A percentile compares a stretch with the other conserved stretches of the same genome.
Conservation (phyloP, 208 protist species). For the Trypanosoma lewisi region DNA sequence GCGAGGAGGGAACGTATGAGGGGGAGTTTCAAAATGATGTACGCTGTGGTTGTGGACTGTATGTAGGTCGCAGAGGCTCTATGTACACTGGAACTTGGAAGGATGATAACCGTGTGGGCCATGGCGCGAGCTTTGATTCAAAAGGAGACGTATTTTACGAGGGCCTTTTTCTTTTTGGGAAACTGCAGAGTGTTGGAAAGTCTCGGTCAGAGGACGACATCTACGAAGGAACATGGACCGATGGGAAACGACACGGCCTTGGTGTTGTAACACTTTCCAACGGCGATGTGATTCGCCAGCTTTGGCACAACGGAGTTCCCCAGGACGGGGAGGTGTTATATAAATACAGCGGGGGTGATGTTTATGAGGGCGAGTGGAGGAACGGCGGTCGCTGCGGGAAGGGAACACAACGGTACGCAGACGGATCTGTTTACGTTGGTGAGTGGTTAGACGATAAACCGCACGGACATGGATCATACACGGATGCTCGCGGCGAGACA, state of each 20-base stretch:
- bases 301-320: conserved; percentile 71
- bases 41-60: conserved; percentile 64
- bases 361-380: conserved; percentile 83
- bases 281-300: conserved; percentile 68
- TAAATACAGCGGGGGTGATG: conserved; percentile 40
- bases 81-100: conserved; percentile 80
- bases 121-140: conserved; percentile 59
- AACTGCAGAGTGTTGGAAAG: conserved; percentile 52
- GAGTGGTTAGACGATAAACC: conserved; percentile 66
- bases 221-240: conserved; percentile 83
- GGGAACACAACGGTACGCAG: conserved; percentile 60
- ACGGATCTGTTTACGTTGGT: conserved; percentile 85
- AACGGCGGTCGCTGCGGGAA: conserved; percentile 53
- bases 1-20: conserved; percentile 69
- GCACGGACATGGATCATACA: conserved; percentile 68
- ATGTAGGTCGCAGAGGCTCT: conserved; percentile 57
- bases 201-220: conserved; percentile 30
- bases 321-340: conserved; percentile 69
- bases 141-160: conserved; percentile 54
- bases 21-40: conserved; percentile 55
- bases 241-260: conserved; percentile 78
- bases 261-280: conserved; percentile 70
- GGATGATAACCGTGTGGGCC: conserved; percentile 55
- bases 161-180: conserved; percentile 75
- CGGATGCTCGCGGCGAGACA: conserved; percentile 51